A percentile compares a stretch with the other conserved stretches of the same genome.
Evolutionary conservation across 2,329 filamentous ascomycete species (phyloP).

Genomic region (Epichloe baconii): DNA sequence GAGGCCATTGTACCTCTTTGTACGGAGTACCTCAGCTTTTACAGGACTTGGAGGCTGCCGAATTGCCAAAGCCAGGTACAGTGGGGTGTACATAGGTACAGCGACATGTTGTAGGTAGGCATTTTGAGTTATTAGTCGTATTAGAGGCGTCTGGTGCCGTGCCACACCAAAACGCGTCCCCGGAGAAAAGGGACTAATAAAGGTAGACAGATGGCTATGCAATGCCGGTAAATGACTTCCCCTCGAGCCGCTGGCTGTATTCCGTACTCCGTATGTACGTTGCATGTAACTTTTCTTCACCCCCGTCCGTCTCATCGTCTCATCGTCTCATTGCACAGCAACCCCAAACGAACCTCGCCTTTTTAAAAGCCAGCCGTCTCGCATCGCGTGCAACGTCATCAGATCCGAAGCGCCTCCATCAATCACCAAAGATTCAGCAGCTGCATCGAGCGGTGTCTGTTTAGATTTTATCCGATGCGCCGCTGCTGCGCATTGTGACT

Average conservation of each 20-base stretch:
- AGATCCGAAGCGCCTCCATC: background rate
- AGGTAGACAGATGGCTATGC: background rate
- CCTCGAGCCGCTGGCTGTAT: background rate
- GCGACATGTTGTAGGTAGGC: no score
- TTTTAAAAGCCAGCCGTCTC: background rate
- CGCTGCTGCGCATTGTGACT: background rate
- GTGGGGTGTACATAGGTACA: no score
- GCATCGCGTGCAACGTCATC: background rate
- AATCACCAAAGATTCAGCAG: background rate
- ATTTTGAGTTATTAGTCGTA: no score
- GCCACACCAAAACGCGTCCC: no score
- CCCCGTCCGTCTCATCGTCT: no score
- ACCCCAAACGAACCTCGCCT: background rate
- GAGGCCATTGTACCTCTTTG: background rate
- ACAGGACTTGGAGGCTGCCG: background rate
- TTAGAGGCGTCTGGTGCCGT: no score
- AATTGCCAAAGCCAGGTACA: background rate
- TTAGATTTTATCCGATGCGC: background rate
- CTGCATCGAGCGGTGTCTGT: background rate
- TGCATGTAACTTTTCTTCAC: background rate
- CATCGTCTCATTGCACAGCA: background rate
- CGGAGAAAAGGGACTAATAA: no score
- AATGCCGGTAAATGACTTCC: background rate
- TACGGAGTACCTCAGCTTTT: background rate
- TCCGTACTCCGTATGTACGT: no score